Evolutionary conservation across 129 eudicot genomes (phyloP).

Genomic region (Chrysanthemum lavandulifolium): DNA sequence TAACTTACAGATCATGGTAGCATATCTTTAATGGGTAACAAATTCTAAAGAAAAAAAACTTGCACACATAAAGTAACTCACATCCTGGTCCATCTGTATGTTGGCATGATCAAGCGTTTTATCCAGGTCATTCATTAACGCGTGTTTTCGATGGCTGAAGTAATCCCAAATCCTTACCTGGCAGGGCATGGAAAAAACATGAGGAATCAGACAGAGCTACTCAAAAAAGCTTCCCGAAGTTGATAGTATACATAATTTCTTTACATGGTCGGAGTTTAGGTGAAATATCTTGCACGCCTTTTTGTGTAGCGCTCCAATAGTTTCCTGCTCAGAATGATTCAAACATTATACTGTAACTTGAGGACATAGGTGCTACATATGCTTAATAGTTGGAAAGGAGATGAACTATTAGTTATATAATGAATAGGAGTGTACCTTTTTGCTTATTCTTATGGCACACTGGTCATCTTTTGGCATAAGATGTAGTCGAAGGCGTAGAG

Average conservation of each 20-base stretch:
- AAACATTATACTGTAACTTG: constrained; percentile 7
- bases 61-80: constrained; percentile 42
- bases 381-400: too few species aligned
- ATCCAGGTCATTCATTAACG: constrained; percentile 87
- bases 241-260: background rate
- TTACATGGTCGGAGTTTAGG: constrained; percentile 75
- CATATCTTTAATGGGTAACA: constrained; percentile 5
- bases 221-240: constrained; percentile 2
- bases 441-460: constrained; percentile 80
- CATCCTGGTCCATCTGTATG: constrained; percentile 96
- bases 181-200: constrained; percentile 20
- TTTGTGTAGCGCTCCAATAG: constrained; percentile 72
- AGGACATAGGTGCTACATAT: background rate
- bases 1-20: background rate
- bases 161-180: constrained; percentile 93
- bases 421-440: constrained; percentile 51
- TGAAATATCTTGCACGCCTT: constrained; percentile 80
- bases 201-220: constrained; percentile 4
- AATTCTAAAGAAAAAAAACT: constrained; percentile 2
- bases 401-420: constrained; percentile 13
- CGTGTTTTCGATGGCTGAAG: constrained; percentile 75
- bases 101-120: constrained; percentile 90
- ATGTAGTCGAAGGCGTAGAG: constrained; percentile 79
- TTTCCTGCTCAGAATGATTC: constrained; percentile 60
- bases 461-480: constrained; percentile 74